phyloP scores from a whole-genome alignment of 75 land plant species.

The Isoetes taiwanensis region DNA sequence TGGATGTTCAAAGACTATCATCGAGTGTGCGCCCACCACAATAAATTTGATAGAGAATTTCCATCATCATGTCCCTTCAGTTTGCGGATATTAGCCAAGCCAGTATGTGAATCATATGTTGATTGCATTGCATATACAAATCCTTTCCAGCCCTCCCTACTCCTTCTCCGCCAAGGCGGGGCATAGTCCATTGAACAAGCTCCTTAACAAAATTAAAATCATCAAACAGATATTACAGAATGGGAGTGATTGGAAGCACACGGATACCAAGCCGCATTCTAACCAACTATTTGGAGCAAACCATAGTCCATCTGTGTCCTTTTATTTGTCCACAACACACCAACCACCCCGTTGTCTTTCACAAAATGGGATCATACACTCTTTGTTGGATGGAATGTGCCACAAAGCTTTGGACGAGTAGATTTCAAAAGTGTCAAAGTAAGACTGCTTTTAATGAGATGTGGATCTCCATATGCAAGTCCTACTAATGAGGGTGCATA shows the following conservation, averaged over 20 bases:
- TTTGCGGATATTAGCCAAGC: neutral
- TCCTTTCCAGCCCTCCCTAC: conserved; percentile 51
- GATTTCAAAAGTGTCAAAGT: conserved; percentile 25
- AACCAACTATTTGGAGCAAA: conserved; percentile 18
- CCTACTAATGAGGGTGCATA: conserved; percentile 25
- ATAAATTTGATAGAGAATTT: conserved; percentile 20
- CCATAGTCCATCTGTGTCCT: conserved; percentile 28
- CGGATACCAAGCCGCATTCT: conserved; percentile 28
- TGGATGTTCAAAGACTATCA: neutral
- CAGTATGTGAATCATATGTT: conserved; percentile 10
- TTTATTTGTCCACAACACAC: conserved; percentile 28
- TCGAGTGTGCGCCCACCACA: conserved; percentile 25
- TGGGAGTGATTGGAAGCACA: conserved; percentile 24
- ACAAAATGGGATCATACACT: conserved; percentile 16
- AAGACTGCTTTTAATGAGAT: conserved; percentile 2
- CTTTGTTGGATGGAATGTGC: conserved; percentile 16
- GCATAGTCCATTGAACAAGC: conserved; percentile 25
- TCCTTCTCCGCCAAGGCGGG: conserved; percentile 10
- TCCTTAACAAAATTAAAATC: conserved; percentile 10
- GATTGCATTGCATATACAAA: conserved; percentile 24
- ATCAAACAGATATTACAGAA: conserved; percentile 19
- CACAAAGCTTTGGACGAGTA: conserved; percentile 12
- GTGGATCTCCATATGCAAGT: conserved; percentile 12
- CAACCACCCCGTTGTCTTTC: conserved; percentile 9
- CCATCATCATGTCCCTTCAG: conserved; percentile 22